Percentiles rank a stretch among this genome's conserved stretches.
Conservation (phyloP, 2,329 filamentous ascomycete species). For the Dothidotthia symphoricarpi region DNA sequence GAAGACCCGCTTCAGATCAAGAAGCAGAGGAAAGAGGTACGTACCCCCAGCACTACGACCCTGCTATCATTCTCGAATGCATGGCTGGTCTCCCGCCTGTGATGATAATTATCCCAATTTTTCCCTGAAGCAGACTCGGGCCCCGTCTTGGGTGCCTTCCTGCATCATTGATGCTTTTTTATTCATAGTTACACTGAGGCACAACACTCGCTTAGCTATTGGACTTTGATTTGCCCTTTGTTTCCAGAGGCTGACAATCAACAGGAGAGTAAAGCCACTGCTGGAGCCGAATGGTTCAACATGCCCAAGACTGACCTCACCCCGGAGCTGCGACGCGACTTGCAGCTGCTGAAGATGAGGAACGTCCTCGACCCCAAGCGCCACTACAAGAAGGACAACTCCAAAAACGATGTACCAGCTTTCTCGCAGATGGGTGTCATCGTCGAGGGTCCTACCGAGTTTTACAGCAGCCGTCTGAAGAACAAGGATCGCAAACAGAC, state of each 20-base stretch:
- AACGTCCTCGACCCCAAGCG: slow-evolving; percentile 83
- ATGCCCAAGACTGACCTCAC: slow-evolving; percentile 82
- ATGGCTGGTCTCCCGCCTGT: slow-evolving; percentile 45
- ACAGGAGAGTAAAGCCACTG: slow-evolving; percentile 62
- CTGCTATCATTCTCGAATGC: too few species aligned
- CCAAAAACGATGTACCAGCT: slow-evolving; percentile 69
- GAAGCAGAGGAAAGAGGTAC: slow-evolving; percentile 54
- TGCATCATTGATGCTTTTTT: slow-evolving; percentile 67
- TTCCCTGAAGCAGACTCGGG: slow-evolving; percentile 68
- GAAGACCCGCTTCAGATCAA: slow-evolving; percentile 53
- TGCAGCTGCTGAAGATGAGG: slow-evolving; percentile 87
- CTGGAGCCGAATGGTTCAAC: slow-evolving; percentile 83
- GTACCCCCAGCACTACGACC: slow-evolving; percentile 8
- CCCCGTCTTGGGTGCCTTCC: slow-evolving; percentile 79
- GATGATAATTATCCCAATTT: slow-evolving; percentile 74
- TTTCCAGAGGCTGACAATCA: slow-evolving; percentile 21
- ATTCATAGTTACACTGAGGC: slow-evolving; percentile 75
- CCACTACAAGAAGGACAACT: slow-evolving; percentile 83
- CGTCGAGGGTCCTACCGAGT: slow-evolving; percentile 85
- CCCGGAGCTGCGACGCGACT: slow-evolving; percentile 79
- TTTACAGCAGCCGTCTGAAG: slow-evolving; percentile 73
- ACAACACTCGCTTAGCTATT: slow-evolving; percentile 9
- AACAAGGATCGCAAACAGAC: slow-evolving; percentile 87
- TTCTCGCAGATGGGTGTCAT: slow-evolving; percentile 89
- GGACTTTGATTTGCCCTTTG: slow-evolving; percentile 7